phyloP scores from a whole-genome alignment of 495 filamentous ascomycete species.

The Ramalina intermedia region DNA sequence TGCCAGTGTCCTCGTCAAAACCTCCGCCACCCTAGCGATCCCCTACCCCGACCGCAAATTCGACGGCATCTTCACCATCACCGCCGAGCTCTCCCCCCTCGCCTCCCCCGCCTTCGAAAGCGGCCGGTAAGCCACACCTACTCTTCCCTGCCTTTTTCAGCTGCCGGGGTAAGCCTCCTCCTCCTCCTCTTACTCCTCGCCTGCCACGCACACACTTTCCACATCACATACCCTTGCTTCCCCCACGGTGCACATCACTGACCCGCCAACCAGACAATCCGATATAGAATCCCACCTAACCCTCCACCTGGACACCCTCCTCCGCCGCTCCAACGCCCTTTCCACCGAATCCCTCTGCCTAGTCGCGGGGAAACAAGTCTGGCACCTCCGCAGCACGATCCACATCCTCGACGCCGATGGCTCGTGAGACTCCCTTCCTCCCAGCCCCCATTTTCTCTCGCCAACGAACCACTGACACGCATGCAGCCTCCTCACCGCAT shows the following conservation, averaged over 20 bases:
- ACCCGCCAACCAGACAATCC: constrained; percentile 37
- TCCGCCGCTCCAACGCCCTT: constrained; percentile 79
- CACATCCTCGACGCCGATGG: constrained; percentile 85
- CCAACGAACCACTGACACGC: no score
- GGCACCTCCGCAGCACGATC: constrained; percentile 75
- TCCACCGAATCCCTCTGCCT: constrained; percentile 94
- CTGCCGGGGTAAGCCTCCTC: constrained; percentile 5
- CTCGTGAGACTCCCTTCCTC: neutral
- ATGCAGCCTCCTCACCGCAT: constrained; percentile 51
- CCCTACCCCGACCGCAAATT: constrained; percentile 82
- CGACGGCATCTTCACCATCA: constrained; percentile 85
- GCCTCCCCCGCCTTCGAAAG: constrained; percentile 80
- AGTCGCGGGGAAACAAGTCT: constrained; percentile 76
- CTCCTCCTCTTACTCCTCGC: neutral
- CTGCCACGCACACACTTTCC: neutral
- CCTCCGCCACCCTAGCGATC: constrained; percentile 73
- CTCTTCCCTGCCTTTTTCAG: neutral
- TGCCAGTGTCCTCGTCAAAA: constrained; percentile 60
- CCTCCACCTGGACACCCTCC: constrained; percentile 76
- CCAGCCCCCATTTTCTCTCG: no score
- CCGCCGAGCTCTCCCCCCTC: constrained; percentile 83
- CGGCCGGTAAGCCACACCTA: constrained; percentile 41
- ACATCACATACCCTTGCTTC: no score
- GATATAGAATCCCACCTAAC: constrained; percentile 73
- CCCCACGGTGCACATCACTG: no score